phyloP scores from a whole-genome alignment of 345 rosid species.

The Anastatica hierochuntica region DNA sequence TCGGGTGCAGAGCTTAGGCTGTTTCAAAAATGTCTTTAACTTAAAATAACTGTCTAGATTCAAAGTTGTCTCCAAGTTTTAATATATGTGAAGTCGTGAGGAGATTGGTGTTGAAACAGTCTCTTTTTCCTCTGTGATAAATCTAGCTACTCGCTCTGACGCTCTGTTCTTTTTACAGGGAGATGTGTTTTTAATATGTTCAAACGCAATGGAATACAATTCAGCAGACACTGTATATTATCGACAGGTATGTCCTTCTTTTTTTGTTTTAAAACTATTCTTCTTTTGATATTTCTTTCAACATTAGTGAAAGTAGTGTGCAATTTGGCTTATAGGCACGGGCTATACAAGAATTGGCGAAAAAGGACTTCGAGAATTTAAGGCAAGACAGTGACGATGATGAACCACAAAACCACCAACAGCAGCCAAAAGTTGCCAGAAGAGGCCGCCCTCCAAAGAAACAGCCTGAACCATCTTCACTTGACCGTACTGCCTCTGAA shows the following conservation, averaged over 20 bases:
- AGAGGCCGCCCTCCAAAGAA: conserved; percentile 48
- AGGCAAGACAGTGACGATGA: conserved; percentile 87
- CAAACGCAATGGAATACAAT: conserved; percentile 95
- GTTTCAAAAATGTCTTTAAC: neutral
- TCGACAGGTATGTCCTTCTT: conserved; percentile 57
- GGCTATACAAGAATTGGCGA: conserved; percentile 82
- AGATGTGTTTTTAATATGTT: conserved; percentile 72
- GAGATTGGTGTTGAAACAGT: conserved; percentile 1
- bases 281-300: neutral
- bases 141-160: neutral
- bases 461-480: conserved; percentile 41
- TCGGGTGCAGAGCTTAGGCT: neutral
- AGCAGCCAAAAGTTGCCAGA: conserved; percentile 42
- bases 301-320: conserved; percentile 7
- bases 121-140: neutral
- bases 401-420: conserved; percentile 48
- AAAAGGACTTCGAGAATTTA: conserved; percentile 82
- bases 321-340: conserved; percentile 51
- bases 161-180: conserved; percentile 45
- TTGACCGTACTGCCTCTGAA: conserved; percentile 52
- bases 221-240: conserved; percentile 83
- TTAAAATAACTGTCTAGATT: neutral
- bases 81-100: neutral
- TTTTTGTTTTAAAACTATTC: neutral
- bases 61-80: neutral